Evolutionary conservation across 2,329 filamentous ascomycete genomes (phyloP), one percentile per base, ranked within the genome.

Genomic region (Torrubiella hemipterigena): DNA sequence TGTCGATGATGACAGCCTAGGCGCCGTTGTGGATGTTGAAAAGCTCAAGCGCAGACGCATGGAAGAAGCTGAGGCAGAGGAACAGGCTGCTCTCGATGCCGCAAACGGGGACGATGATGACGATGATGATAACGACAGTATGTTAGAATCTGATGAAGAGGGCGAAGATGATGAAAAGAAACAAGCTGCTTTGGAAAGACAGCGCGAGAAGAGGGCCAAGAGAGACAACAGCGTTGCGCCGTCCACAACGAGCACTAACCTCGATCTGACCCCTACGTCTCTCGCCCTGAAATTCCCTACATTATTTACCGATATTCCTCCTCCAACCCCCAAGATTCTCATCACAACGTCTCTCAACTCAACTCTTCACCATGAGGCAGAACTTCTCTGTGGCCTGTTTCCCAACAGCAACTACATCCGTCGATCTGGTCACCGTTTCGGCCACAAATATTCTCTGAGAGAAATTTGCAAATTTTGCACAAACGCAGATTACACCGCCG

Each of bases 291-390:
- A 77, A 47, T 79, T 79, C 45, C 72, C 73, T 17, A 63, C 65
- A 2, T 65, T 79, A 21, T 79, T 79, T 48, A 63, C 60, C 37
- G 71, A 76, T 30, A 54, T 67, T 43, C 72, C 65, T 20, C 72
- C 65, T 29, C 69, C 63, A 34, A 57, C 59, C 36, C 87, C 91
- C 31, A 93, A 95, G 58, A 77, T 96, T 40, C 76, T 98, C 23
- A 72, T 98, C 49, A 98, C 91, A 1, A 96, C 91, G 7, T 82
- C 77, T 10, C 67, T 95, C 47, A 87, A 94, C 60, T 85, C 82
- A 10, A 89, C 80, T 2, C 73, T 96, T 10, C 89, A 98, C 63
- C 58, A 78, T 38, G 76, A 93, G 63, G 87, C 85, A 29, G 58
- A 81, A 36, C 67, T 86, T 24, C 70, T 96, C 37, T 82, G 79